phyloP scores from a whole-genome alignment of 305 asterid genomes.

The Fraxinus greggii region DNA sequence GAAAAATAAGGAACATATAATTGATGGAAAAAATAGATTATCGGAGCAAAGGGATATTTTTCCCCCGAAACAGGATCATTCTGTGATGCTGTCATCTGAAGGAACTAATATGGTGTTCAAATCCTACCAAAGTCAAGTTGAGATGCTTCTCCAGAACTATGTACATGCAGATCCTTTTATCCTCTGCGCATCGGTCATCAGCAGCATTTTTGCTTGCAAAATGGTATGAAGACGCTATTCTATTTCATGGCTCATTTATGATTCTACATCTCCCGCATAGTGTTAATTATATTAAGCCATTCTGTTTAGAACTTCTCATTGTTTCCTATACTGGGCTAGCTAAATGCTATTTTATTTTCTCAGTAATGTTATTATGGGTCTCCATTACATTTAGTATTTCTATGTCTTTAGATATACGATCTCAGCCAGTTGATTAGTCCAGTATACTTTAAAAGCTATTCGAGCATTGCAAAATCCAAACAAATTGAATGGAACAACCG shows the following conservation, averaged over 20 bases:
- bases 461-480: conserved; percentile 44
- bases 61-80: conserved; percentile 16
- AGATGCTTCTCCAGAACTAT: conserved; percentile 46
- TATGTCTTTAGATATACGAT: conserved; percentile 63
- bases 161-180: conserved; percentile 46
- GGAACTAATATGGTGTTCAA: conserved; percentile 38
- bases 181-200: conserved; percentile 50
- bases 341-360: neutral
- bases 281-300: neutral
- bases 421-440: conserved; percentile 53
- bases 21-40: neutral
- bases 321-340: neutral
- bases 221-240: conserved; percentile 37
- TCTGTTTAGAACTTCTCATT: neutral
- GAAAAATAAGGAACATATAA: neutral
- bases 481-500: conserved; percentile 87
- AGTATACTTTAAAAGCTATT: conserved; percentile 57
- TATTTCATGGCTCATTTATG: neutral
- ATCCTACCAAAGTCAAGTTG: conserved; percentile 47
- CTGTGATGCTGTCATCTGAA: conserved; percentile 32
- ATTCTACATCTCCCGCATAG: neutral
- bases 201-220: conserved; percentile 69
- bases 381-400: neutral
- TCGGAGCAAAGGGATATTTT: neutral
- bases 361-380: neutral